Conservation (phyloP, 495 filamentous ascomycete genomes). For the Annulohypoxylon stygium region DNA sequence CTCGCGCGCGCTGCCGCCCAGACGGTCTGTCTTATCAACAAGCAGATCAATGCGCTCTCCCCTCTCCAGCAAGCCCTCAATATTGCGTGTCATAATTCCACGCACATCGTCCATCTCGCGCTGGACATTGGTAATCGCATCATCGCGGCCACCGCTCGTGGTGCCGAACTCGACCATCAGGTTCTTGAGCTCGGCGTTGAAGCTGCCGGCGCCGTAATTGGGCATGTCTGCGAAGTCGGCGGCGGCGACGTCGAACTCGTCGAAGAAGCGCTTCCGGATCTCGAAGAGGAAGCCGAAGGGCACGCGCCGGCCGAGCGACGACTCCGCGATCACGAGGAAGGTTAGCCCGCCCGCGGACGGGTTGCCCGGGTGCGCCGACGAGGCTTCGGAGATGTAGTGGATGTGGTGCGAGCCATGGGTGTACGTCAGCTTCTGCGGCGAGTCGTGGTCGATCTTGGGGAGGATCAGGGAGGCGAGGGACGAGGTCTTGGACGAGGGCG, state of each 20-base stretch:
- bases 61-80: slow-evolving; percentile 93
- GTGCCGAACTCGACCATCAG: slow-evolving; percentile 90
- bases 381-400: slow-evolving; percentile 92
- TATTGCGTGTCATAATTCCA: slow-evolving; percentile 99
- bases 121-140: slow-evolving; percentile 86
- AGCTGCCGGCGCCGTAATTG: slow-evolving; percentile 88
- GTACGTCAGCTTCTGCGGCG: slow-evolving; percentile 91
- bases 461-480: slow-evolving; percentile 93
- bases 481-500: slow-evolving; percentile 80
- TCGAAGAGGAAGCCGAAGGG: slow-evolving; percentile 94
- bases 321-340: slow-evolving; percentile 84
- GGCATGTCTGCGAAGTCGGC: slow-evolving; percentile 83
- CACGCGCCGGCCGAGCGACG: slow-evolving; percentile 83
- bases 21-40: slow-evolving; percentile 95
- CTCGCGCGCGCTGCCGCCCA: slow-evolving; percentile 87
- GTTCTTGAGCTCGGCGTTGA: slow-evolving; percentile 81
- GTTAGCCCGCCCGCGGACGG: slow-evolving; percentile 81
- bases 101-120: slow-evolving; percentile 92
- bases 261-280: slow-evolving; percentile 88
- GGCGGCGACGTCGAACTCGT: slow-evolving; percentile 73
- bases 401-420: slow-evolving; percentile 91
- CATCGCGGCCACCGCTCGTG: slow-evolving; percentile 76
- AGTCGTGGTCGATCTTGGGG: slow-evolving; percentile 87
- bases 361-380: slow-evolving; percentile 68
- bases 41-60: slow-evolving; percentile 95